These are phyloP conservation scores for Clausena lansium DNA, from an alignment of 345 rosid species.

Conservation along the genomic window DNA sequence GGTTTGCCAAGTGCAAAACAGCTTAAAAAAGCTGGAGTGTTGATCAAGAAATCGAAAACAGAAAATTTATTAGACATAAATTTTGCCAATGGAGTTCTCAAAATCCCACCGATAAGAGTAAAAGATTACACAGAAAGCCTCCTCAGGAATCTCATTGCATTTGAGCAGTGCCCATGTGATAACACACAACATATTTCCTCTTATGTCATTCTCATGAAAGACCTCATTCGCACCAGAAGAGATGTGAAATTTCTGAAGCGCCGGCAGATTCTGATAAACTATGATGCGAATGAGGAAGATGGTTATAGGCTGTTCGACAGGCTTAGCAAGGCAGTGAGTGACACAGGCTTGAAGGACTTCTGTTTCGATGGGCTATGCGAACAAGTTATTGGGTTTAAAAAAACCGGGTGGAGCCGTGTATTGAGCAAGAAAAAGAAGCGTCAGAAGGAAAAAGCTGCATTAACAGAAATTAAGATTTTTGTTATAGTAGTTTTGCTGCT, in stretches of 20 bases:
- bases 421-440: conserved; percentile 8
- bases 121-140: conserved; percentile 40
- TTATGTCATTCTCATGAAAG: conserved; percentile 37
- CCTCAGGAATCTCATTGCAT: conserved; percentile 45
- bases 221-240: conserved; percentile 21
- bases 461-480: background rate
- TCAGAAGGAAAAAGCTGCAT: background rate
- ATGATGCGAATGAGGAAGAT: background rate
- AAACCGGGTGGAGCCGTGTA: conserved; percentile 7
- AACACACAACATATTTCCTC: conserved; percentile 37
- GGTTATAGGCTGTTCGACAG: conserved; percentile 26
- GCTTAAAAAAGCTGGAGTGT: conserved; percentile 34
- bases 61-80: conserved; percentile 38
- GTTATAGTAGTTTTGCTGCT: conserved; percentile 25
- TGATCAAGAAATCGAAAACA: conserved; percentile 26
- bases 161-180: conserved; percentile 30
- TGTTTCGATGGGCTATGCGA: conserved; percentile 43
- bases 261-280: conserved; percentile 25
- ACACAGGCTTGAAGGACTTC: conserved; percentile 15
- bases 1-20: conserved; percentile 14
- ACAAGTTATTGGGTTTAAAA: conserved; percentile 31
- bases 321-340: conserved; percentile 20
- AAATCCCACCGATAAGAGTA: conserved; percentile 37
- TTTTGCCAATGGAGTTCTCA: conserved; percentile 37
- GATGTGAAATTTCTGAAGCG: conserved; percentile 36